These are phyloP conservation scores for Candida koratica DNA, from an alignment of 805 yeast species.

Conservation along the genomic window DNA sequence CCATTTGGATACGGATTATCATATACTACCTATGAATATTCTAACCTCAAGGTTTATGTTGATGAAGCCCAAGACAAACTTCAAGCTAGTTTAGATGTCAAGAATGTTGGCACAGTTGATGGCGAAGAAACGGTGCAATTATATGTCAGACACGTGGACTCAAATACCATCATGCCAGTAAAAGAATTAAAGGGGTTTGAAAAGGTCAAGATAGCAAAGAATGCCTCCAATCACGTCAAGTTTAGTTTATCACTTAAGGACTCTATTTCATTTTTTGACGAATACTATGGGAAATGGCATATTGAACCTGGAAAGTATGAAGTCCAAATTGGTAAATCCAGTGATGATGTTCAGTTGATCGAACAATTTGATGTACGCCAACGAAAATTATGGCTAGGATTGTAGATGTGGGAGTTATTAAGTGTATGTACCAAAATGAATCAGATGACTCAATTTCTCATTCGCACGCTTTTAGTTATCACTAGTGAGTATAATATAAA, in stretches of 20 bases:
- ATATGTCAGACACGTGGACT: slow-evolving; percentile 39
- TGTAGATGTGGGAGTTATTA: too few relatives aligned
- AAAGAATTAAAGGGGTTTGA: slow-evolving; percentile 60
- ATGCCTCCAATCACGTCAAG: slow-evolving; percentile 35
- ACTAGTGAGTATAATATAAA: background rate
- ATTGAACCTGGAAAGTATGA: slow-evolving; percentile 48
- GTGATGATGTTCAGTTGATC: slow-evolving; percentile 23
- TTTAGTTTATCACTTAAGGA: slow-evolving; percentile 43
- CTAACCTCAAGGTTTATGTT: slow-evolving; percentile 29
- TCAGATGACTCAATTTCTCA: slow-evolving; percentile 9
- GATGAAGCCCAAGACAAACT: slow-evolving; percentile 25
- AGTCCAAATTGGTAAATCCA: slow-evolving; percentile 44
- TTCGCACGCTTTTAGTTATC: background rate
- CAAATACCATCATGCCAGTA: slow-evolving; percentile 46
- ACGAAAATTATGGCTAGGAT: slow-evolving; percentile 16
- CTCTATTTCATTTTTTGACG: slow-evolving; percentile 52
- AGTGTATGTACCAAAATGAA: slow-evolving; percentile 5
- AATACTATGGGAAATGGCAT: slow-evolving; percentile 46
- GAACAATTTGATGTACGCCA: slow-evolving; percentile 16
- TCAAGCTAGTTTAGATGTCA: slow-evolving; percentile 37
- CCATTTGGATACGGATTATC: slow-evolving; percentile 65
- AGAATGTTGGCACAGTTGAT: slow-evolving; percentile 44
- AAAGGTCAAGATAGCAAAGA: slow-evolving; percentile 46
- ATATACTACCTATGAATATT: slow-evolving; percentile 47
- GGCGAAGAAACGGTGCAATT: slow-evolving; percentile 58